Evolutionary conservation across 768 basidiomycete genomes (phyloP).

Genomic region (Calocera viscosa): DNA sequence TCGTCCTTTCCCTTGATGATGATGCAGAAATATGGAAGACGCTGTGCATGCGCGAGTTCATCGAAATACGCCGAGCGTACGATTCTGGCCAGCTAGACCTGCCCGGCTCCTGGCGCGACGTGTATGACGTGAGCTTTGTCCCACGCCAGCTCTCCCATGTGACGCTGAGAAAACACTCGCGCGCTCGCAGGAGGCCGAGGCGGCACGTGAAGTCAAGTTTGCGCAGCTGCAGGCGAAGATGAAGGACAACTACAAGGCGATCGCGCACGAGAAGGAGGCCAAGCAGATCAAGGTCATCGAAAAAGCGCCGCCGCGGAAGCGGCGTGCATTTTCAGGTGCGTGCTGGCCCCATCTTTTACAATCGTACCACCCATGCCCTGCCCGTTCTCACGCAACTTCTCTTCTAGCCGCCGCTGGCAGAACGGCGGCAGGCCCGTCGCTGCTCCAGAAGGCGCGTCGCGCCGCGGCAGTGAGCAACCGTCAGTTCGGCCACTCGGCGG

Average conservation of each 20-base stretch:
- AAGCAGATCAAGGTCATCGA: slow-evolving; percentile 65
- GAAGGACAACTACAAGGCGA: slow-evolving; percentile 39
- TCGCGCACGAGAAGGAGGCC: slow-evolving; percentile 44
- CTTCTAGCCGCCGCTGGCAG: not conserved
- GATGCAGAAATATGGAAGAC: slow-evolving; percentile 22
- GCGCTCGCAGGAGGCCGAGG: slow-evolving; percentile 47
- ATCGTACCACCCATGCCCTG: not conserved
- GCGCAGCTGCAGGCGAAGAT: slow-evolving; percentile 51
- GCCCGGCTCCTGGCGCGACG: slow-evolving; percentile 54
- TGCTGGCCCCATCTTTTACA: not conserved
- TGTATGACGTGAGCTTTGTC: slow-evolving; percentile 45
- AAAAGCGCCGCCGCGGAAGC: slow-evolving; percentile 34
- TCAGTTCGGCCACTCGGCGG: not conserved
- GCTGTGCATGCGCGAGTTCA: slow-evolving; percentile 50
- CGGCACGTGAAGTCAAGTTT: slow-evolving; percentile 50
- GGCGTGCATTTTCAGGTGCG: slow-evolving; percentile 5
- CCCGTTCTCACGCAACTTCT: not conserved
- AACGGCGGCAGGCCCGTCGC: not conserved
- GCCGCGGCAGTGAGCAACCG: not conserved
- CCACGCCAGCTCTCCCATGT: not conserved
- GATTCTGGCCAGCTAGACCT: slow-evolving; percentile 31
- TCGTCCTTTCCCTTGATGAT: slow-evolving; percentile 11
- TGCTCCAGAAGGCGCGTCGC: not conserved
- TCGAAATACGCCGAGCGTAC: slow-evolving; percentile 41
- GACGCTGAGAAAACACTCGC: slow-evolving; percentile 27